phyloP scores from a whole-genome alignment of 805 yeast species.

The Candida ovalis region DNA sequence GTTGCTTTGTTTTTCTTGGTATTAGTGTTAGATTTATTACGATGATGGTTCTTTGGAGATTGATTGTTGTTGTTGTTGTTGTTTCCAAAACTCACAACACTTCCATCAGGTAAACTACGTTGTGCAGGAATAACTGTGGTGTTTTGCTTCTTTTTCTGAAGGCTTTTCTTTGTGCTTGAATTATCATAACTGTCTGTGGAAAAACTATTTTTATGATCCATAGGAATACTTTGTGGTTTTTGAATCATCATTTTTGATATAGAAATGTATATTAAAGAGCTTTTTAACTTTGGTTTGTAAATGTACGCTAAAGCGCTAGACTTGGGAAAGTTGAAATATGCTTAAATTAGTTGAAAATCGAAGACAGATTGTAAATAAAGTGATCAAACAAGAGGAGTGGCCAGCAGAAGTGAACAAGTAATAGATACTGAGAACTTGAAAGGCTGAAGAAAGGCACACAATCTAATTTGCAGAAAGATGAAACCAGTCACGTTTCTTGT shows the following conservation, averaged over 20 bases:
- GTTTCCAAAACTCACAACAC: conserved; percentile 26
- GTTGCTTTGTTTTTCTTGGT: conserved; percentile 15
- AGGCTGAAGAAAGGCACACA: too few relatives aligned
- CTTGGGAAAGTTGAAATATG: neutral
- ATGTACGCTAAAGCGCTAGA: neutral
- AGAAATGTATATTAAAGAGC: neutral
- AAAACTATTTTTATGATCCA: conserved; percentile 9
- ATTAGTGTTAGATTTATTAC: conserved; percentile 11
- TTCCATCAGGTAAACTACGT: conserved; percentile 29
- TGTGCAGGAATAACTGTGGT: conserved; percentile 28
- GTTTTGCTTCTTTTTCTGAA: conserved; percentile 35
- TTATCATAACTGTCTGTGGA: conserved; percentile 2
- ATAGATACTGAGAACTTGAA: too few relatives aligned
- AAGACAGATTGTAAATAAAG: neutral
- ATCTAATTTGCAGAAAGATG: too few relatives aligned
- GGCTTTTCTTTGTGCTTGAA: conserved; percentile 2
- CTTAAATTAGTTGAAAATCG: too few relatives aligned
- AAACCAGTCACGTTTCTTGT: too few relatives aligned
- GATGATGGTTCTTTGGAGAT: conserved; percentile 11
- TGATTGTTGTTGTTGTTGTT: conserved; percentile 12
- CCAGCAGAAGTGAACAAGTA: neutral
- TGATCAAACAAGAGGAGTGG: neutral
- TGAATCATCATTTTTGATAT: conserved; percentile 21
- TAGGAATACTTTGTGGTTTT: conserved; percentile 19
- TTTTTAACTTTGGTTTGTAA: neutral